Conservation (phyloP, 805 yeast genomes). For the Jamesozyma hellenica region DNA sequence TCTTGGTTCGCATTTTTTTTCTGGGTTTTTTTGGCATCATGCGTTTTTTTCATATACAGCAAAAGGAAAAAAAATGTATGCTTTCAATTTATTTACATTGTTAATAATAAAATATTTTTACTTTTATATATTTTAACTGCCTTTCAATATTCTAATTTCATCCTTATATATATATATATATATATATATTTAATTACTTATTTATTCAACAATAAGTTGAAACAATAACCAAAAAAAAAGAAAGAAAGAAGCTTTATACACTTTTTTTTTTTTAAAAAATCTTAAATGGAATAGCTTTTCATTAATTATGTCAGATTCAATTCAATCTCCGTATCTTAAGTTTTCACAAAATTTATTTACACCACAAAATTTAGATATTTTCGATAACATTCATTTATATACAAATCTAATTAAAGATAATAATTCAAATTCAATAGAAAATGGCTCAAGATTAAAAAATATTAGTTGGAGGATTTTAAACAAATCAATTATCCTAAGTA, state of each 20-base stretch:
- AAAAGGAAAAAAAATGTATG: too few relatives aligned
- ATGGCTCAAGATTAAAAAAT: conserved; percentile 28
- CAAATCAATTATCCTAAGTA: conserved; percentile 10
- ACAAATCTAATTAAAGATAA: conserved; percentile 17
- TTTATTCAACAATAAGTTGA: too few relatives aligned
- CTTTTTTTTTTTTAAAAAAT: not conserved
- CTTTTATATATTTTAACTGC: not conserved
- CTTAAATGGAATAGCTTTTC: too few relatives aligned
- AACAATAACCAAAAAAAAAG: too few relatives aligned
- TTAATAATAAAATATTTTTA: too few relatives aligned
- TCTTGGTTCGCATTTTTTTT: too few relatives aligned
- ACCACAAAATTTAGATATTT: conserved; percentile 21
- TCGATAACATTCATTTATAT: conserved; percentile 26
- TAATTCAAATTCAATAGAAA: conserved; percentile 18
- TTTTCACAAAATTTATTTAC: conserved; percentile 27
- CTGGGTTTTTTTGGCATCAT: too few relatives aligned
- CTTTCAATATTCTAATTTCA: not conserved
- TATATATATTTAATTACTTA: too few relatives aligned
- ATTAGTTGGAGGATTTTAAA: conserved; percentile 28
- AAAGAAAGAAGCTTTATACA: not conserved
- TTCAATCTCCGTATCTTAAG: conserved; percentile 6
- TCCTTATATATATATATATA: too few relatives aligned
- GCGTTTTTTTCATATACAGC: too few relatives aligned
- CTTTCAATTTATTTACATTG: too few relatives aligned
- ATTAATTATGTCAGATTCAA: too few relatives aligned